A percentile compares a stretch with the other conserved stretches of the same genome.
These are phyloP conservation scores for Phytophthora cactorum DNA, from an alignment of 352 stramenopile genomes.

Conservation along the genomic window DNA sequence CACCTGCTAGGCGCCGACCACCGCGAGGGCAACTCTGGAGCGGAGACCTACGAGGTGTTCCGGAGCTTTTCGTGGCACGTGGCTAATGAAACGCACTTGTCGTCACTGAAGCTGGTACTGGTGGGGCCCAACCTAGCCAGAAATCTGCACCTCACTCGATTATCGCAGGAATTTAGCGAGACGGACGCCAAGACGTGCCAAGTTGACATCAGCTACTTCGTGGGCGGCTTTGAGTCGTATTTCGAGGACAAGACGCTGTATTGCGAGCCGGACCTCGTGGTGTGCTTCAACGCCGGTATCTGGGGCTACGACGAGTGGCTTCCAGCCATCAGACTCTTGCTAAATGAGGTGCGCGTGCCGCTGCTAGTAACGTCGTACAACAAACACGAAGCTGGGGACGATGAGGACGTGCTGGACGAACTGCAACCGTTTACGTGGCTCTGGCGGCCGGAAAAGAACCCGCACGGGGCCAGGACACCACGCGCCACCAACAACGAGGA, in stretches of 20 bases:
- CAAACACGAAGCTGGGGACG: constrained; percentile 76
- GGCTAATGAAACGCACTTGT: constrained; percentile 39
- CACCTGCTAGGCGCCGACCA: constrained; percentile 81
- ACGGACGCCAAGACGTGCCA: constrained; percentile 27
- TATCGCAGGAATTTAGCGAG: constrained; percentile 28
- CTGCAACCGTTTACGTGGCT: constrained; percentile 62
- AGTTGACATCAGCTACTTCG: constrained; percentile 72
- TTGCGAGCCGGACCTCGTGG: constrained; percentile 57
- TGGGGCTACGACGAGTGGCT: constrained; percentile 91
- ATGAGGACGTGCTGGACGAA: constrained; percentile 76
- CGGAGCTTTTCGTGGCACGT: constrained; percentile 49
- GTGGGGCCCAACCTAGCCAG: constrained; percentile 77
- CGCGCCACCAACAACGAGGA: constrained; percentile 69
- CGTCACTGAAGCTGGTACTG: constrained; percentile 62
- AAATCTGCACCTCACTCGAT: constrained; percentile 48
- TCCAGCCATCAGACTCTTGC: constrained; percentile 69
- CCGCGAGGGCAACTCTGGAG: constrained; percentile 67
- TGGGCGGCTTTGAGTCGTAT: constrained; percentile 70
- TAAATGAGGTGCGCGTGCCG: constrained; percentile 58
- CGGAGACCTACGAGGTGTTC: constrained; percentile 71
- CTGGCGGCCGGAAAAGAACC: constrained; percentile 80
- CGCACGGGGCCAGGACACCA: constrained; percentile 42
- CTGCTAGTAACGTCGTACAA: constrained; percentile 90
- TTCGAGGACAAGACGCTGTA: constrained; percentile 53
- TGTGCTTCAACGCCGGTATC: constrained; percentile 88